Conservation (phyloP, 371 early-diverging fungal species). For the Mucor circinelloides region DNA sequence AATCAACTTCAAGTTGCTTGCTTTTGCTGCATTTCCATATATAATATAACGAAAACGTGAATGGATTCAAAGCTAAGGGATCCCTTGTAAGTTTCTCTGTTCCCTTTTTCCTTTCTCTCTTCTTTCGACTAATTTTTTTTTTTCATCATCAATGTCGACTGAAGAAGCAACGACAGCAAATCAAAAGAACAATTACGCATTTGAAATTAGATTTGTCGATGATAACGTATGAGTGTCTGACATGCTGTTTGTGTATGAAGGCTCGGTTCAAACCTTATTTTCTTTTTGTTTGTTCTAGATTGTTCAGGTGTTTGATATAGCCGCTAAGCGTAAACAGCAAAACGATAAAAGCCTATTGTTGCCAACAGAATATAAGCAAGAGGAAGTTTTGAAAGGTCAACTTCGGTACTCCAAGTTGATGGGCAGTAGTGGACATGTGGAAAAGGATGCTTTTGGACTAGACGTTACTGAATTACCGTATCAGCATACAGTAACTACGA, state of each 20-base stretch:
- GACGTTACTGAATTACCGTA: conserved; percentile 1
- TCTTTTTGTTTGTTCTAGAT: conserved; percentile 14
- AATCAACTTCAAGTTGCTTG: not conserved
- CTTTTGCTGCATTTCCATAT: not conserved
- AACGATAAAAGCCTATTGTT: conserved; percentile 7
- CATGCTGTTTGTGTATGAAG: not conserved
- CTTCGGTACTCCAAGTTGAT: conserved; percentile 35
- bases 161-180: not conserved
- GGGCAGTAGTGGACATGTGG: conserved; percentile 2
- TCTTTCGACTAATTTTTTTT: not conserved
- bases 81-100: not conserved
- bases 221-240: conserved; percentile 28
- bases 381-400: conserved; percentile 34
- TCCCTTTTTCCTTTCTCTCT: not conserved
- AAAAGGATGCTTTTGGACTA: not conserved
- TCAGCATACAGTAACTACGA: conserved; percentile 8
- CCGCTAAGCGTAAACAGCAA: conserved; percentile 14
- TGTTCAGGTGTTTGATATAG: conserved; percentile 46
- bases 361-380: conserved; percentile 34
- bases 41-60: conserved; percentile 1
- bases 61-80: not conserved
- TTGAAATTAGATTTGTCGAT: conserved; percentile 45
- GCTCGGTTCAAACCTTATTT: not conserved
- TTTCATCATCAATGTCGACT: not conserved
- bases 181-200: conserved; percentile 21